Evolutionary conservation across 2,329 filamentous ascomycete genomes (phyloP).

Genomic region (Xylaria sp.): DNA sequence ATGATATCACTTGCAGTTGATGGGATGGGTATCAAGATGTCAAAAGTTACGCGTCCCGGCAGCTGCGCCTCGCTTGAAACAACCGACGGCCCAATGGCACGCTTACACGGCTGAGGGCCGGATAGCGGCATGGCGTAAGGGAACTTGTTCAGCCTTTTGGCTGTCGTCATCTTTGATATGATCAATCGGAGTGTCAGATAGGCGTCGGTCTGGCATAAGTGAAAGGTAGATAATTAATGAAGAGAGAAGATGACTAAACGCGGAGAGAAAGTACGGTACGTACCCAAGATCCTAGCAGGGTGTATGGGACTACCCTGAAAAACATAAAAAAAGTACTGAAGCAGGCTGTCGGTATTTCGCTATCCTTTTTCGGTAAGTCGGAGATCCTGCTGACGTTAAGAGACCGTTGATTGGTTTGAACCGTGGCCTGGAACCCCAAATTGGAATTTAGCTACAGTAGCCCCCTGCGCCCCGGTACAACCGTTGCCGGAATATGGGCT

Average conservation of each 20-base stretch:
- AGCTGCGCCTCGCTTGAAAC: constrained; percentile 29
- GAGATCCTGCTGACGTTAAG: constrained; percentile 10
- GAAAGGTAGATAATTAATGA: neutral
- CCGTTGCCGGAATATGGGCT: constrained; percentile 6
- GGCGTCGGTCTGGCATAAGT: neutral
- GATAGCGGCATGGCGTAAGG: constrained; percentile 6
- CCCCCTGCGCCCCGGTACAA: neutral
- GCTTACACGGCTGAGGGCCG: constrained; percentile 15
- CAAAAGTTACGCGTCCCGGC: constrained; percentile 29
- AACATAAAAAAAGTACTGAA: neutral
- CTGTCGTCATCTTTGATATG: constrained; percentile 14
- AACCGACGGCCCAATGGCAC: constrained; percentile 21
- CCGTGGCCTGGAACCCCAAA: neutral
- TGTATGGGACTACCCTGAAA: neutral
- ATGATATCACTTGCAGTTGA: neutral
- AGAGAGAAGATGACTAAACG: neutral
- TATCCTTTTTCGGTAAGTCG: constrained; percentile 26
- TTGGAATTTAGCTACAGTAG: neutral
- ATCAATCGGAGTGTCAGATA: neutral
- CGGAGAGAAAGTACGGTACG: neutral
- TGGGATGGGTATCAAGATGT: constrained; percentile 6
- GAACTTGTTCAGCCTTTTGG: constrained; percentile 6
- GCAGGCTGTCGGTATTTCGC: constrained; percentile 24
- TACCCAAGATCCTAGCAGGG: too few relatives aligned
- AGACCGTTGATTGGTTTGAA: constrained; percentile 23